These are phyloP conservation scores for Talaromyces thailandensis DNA, from an alignment of 495 filamentous ascomycete species.

Conservation along the genomic window DNA sequence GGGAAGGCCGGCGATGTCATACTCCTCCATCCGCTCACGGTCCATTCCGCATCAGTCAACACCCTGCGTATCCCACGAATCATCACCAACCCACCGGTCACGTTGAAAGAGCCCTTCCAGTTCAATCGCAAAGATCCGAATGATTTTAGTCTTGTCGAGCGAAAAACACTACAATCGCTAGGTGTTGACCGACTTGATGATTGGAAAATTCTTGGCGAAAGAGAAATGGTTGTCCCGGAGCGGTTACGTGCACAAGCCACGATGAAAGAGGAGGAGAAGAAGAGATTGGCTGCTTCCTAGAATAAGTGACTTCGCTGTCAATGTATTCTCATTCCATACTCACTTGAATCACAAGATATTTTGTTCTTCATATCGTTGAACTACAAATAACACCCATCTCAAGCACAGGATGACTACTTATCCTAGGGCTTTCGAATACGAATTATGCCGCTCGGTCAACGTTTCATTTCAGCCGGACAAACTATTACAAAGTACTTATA, in stretches of 20 bases:
- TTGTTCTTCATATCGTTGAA: neutral
- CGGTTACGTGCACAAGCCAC: slow-evolving; percentile 29
- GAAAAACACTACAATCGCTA: slow-evolving; percentile 51
- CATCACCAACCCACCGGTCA: slow-evolving; percentile 66
- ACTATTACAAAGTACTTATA: too few species aligned
- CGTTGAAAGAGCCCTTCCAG: slow-evolving; percentile 51
- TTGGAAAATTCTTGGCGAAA: slow-evolving; percentile 51
- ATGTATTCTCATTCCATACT: neutral
- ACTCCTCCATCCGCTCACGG: slow-evolving; percentile 65
- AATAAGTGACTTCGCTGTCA: neutral
- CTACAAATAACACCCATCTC: neutral
- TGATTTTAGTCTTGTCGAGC: slow-evolving; percentile 60
- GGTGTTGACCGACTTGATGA: slow-evolving; percentile 47
- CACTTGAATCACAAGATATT: neutral
- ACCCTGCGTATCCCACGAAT: slow-evolving; percentile 48
- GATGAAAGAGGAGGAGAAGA: slow-evolving; percentile 25
- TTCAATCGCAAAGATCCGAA: slow-evolving; percentile 49
- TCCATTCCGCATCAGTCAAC: slow-evolving; percentile 57
- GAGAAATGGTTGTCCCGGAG: slow-evolving; percentile 40
- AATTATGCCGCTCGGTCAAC: neutral
- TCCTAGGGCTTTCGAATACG: neutral
- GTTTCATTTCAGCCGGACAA: neutral
- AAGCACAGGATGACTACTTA: neutral
- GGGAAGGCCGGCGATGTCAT: slow-evolving; percentile 59
- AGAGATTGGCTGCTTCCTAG: slow-evolving; percentile 7